These are phyloP conservation scores for Aspergillus cejpii DNA, from an alignment of 2,329 filamentous ascomycete genomes.

Conservation along the genomic window DNA sequence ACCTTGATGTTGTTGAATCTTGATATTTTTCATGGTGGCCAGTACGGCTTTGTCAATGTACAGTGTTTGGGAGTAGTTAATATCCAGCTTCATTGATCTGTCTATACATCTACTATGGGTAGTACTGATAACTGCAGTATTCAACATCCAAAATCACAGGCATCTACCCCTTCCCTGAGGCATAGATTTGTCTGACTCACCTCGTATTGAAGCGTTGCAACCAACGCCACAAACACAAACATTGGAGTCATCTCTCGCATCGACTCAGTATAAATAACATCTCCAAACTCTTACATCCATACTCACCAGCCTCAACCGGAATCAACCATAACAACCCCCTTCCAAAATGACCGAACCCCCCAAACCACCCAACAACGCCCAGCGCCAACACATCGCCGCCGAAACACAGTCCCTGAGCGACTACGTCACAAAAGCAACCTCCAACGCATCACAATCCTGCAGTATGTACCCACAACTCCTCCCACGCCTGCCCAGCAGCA, in stretches of 20 bases:
- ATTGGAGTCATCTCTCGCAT: not conserved
- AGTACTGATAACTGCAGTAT: too few species aligned
- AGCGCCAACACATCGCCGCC: constrained; percentile 7
- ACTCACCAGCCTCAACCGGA: not conserved
- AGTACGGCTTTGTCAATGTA: not conserved
- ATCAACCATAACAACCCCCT: not conserved
- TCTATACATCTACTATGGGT: too few species aligned
- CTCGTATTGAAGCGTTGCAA: not conserved
- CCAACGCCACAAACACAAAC: not conserved
- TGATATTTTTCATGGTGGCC: not conserved
- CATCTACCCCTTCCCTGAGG: too few species aligned
- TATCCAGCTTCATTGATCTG: not conserved
- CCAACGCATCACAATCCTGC: not conserved
- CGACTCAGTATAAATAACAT: not conserved
- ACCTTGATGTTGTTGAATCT: not conserved
- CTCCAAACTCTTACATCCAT: not conserved
- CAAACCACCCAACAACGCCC: constrained; percentile 7
- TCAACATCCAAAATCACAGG: too few species aligned
- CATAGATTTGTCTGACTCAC: too few species aligned
- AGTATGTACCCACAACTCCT: not conserved
- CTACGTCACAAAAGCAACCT: constrained; percentile 4
- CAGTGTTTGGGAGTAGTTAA: not conserved
- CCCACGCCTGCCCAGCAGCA: not conserved
- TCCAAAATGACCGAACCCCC: constrained; percentile 3
- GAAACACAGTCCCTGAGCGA: constrained; percentile 4